Base-by-base conservation (phyloP, 805 yeast species). In the Ogataea nonfermentans region DNA sequence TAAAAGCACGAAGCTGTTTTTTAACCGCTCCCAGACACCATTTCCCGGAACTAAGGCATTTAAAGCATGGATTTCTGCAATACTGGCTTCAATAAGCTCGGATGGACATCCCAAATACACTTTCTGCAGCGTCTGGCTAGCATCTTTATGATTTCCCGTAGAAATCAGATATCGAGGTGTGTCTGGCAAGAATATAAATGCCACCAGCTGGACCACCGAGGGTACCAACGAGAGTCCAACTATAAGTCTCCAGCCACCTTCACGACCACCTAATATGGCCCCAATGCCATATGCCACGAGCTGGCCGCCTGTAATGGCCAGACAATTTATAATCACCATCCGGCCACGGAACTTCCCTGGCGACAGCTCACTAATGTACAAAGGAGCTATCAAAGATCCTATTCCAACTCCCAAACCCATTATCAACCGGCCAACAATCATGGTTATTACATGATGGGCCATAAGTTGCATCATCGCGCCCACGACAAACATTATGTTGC, bases 301-400 rank as follows among this genome's bases (percentile, higher is more conserved):
- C 50, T 75, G 81, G 37, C 81, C 81, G 10, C 78, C 79, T 4
- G 81, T 75, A 36, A 75, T 74, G 38, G 74, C 73, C 56, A 74
- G 59, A 44, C 75, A 71, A 54, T 75, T 75, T 14, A 75, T 63
- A 12, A 74, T 76, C 37, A 75, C 76, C 39, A 75, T 59, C 24
- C 76, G 59, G 17, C 79, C 79, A 47, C 81, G 56, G 47, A 70
- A 74, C 47, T 66, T 68, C 6, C 74, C 61, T 3, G 81, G 80
- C 2, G 79, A 73, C 43, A 75, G 62, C 52, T 75, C 81, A 30
- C 73, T 63, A 37, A 75, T 68, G 68, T 73, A 73, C 34, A 75
- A 62, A 1, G 81, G 81, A 10, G 80, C 69, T 34, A 73, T 68
- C 43, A 75, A 60, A 4, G 79, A 74, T 0, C 79, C 81, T 24